These are phyloP conservation scores for Rhizophagus sp. DNA, from an alignment of 192 early-diverging fungal genomes.

Conservation along the genomic window DNA sequence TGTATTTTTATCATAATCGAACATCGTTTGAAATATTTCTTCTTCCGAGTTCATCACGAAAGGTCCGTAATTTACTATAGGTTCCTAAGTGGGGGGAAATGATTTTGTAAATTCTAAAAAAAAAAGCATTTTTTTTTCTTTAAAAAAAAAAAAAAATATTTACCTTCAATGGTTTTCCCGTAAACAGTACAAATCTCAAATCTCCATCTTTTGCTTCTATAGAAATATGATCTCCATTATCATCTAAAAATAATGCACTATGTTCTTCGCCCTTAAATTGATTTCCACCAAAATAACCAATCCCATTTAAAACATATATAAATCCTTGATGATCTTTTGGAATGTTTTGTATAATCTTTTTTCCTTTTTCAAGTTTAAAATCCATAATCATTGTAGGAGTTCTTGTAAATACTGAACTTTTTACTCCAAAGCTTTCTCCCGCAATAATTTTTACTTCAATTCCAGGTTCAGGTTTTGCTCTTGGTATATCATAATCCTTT, in stretches of 20 bases:
- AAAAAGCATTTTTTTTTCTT: neutral
- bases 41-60: conserved; percentile 65
- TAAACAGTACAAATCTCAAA: conserved; percentile 39
- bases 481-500: conserved; percentile 62
- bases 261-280: conserved; percentile 39
- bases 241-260: conserved; percentile 13
- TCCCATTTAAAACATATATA: conserved; percentile 62
- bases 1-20: conserved; percentile 58
- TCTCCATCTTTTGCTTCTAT: conserved; percentile 28
- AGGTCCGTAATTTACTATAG: conserved; percentile 52
- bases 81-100: conserved; percentile 31
- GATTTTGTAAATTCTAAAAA: neutral
- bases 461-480: conserved; percentile 52
- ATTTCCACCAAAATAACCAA: conserved; percentile 51
- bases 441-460: conserved; percentile 82
- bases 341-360: conserved; percentile 55
- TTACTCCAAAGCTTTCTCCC: conserved; percentile 72
- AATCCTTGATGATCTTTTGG: conserved; percentile 60
- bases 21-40: conserved; percentile 53
- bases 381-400: conserved; percentile 84
- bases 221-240: conserved; percentile 12
- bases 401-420: conserved; percentile 69
- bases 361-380: conserved; percentile 60
- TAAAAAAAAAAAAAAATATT: neutral
- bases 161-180: conserved; percentile 41